Percentiles rank a stretch among this genome's conserved stretches.
These are phyloP conservation scores for Dissoconium aciculare DNA, from an alignment of 2,329 filamentous ascomycete genomes.

Conservation along the genomic window DNA sequence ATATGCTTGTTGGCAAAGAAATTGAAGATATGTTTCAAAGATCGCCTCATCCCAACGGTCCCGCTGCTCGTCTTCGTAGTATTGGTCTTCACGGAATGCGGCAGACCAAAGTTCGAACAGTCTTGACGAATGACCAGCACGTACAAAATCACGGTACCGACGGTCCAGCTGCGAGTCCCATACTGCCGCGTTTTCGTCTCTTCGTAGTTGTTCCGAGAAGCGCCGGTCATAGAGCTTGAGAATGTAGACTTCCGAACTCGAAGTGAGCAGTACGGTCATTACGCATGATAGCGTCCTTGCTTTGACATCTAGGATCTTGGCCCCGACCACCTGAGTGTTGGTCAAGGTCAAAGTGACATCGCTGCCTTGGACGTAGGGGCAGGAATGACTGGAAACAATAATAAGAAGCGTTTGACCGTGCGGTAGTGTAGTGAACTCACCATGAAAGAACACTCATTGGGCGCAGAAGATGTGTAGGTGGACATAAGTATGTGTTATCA, in stretches of 20 bases:
- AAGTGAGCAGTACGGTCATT: neutral
- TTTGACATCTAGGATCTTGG: slow-evolving; percentile 2
- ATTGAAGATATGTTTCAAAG: neutral
- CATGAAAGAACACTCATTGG: too few species aligned
- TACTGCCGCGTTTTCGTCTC: slow-evolving; percentile 1
- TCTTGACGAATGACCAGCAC: neutral
- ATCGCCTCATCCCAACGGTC: neutral
- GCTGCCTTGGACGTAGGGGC: slow-evolving; percentile 1
- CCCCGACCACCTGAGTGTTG: neutral
- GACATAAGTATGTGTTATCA: too few species aligned
- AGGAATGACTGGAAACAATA: too few species aligned
- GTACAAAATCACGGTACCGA: neutral
- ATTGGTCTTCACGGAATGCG: neutral
- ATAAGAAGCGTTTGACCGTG: too few species aligned
- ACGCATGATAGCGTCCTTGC: slow-evolving; percentile 2
- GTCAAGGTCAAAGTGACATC: slow-evolving; percentile 1
- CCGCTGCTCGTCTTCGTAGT: neutral
- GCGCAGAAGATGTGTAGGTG: too few species aligned
- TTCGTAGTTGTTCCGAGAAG: slow-evolving; percentile 3
- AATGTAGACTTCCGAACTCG: neutral
- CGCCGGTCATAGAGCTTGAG: slow-evolving; percentile 5
- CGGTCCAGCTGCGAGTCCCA: slow-evolving; percentile 1
- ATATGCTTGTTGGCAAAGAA: slow-evolving; percentile 1
- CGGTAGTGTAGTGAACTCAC: too few species aligned
- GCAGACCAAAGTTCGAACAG: neutral